Evolutionary conservation across 441 rosid species (phyloP), one percentile per base, ranked within the genome.

Genomic region (Pelargonium australe): DNA sequence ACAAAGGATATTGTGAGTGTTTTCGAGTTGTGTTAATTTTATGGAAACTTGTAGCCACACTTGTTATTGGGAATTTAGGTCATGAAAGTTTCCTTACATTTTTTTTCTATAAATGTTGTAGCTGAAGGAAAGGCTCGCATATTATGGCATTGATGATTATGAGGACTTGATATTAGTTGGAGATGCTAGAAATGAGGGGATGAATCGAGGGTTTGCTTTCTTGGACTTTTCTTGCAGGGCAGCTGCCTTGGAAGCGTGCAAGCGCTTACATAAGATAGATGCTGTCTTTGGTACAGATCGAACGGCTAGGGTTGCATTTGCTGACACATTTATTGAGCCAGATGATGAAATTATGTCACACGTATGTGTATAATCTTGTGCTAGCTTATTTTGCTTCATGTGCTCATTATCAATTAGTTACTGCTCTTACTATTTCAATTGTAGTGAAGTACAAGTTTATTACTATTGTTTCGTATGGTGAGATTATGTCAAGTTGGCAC

Each of bases 191-290:
- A 55, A 55, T 55, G 61, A 55, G 20, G 61, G 61, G 20, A 6
- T 55, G 61, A 55, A 55, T 55, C 61, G 61, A 7, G 61, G 61
- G 61, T 55, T 55, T 20, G 61, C 61, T n/a, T 55, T 55, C 61
- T 55, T 55, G 61, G 61, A 55, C 2, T 43, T 65, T 34, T 34
- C 64, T 61, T 61, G 34, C 37, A 2, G 37, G 14, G 64, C 64
- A 61, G 64, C 20, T 61, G 64, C 64, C 64, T 61, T 61, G 64
- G 37, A 61, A 61, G 64, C 64, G 4, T 61, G 64, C 64, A 61
- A 61, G 64, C 64, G 40, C 64, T 61, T 61, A 31, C 64, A 61
- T 28, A 61, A 25, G 64, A 61, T 13, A 4, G 64, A 61, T 61
- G 64, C 37, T 61, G 64, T 61, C 4, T 61, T 61, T 23, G 64